Percentiles rank a stretch among this genome's conserved stretches.
phyloP scores from a whole-genome alignment of 2,329 filamentous ascomycete species.

The Colletotrichum abscissum region DNA sequence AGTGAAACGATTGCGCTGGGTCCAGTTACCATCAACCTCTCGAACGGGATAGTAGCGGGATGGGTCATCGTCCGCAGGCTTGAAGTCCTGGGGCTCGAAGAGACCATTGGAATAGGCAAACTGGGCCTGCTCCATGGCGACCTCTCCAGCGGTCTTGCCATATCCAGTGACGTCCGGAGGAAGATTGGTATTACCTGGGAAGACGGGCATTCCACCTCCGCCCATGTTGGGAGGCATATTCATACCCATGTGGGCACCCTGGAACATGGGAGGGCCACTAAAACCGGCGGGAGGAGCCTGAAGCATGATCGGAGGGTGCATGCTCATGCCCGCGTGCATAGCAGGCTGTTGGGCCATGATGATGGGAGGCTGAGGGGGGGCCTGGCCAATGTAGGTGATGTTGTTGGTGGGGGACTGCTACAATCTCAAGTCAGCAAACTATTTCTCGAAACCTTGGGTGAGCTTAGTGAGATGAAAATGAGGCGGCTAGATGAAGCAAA shows the following conservation, averaged over 20 bases:
- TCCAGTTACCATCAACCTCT: constrained; percentile 70
- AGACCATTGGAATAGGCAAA: constrained; percentile 62
- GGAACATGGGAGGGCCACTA: constrained; percentile 17
- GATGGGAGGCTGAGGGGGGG: constrained; percentile 40
- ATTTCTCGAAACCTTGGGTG: not conserved
- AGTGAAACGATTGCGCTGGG: constrained; percentile 67
- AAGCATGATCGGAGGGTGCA: constrained; percentile 43
- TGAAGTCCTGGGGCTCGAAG: constrained; percentile 71
- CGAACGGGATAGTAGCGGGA: constrained; percentile 71
- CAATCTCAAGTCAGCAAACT: constrained; percentile 33
- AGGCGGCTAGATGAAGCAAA: not conserved
- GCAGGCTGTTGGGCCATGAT: constrained; percentile 48
- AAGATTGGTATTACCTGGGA: constrained; percentile 52
- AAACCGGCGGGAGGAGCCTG: constrained; percentile 40
- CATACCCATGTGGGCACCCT: constrained; percentile 30
- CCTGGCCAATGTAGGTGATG: constrained; percentile 43
- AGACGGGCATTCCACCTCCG: constrained; percentile 19
- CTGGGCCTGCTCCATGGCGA: constrained; percentile 58
- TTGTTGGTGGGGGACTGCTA: constrained; percentile 44
- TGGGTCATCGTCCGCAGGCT: constrained; percentile 70
- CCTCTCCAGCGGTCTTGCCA: constrained; percentile 62
- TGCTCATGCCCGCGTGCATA: constrained; percentile 39
- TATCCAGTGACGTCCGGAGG: constrained; percentile 63
- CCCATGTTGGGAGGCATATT: constrained; percentile 12
- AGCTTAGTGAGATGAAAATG: not conserved